phyloP scores from a whole-genome alignment of 805 yeast species.

The Candida railenensis region DNA sequence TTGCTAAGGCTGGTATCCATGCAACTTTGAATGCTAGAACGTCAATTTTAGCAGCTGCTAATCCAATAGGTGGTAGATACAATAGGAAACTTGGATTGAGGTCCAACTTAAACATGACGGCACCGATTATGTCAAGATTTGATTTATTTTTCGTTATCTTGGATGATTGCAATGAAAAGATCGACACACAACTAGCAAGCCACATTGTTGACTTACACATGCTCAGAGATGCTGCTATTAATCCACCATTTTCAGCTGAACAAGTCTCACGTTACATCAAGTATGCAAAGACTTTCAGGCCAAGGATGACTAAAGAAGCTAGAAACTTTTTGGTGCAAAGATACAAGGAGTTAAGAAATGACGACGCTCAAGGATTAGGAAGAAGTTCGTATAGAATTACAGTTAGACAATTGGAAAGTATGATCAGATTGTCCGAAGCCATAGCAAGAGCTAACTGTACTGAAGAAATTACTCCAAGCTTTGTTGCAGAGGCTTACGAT shows the following conservation, averaged over 20 bases:
- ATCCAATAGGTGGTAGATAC: slow-evolving; percentile 96
- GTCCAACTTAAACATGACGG: slow-evolving; percentile 90
- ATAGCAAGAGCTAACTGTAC: slow-evolving; percentile 97
- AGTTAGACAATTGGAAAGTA: slow-evolving; percentile 92
- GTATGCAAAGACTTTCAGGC: slow-evolving; percentile 91
- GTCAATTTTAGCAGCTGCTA: slow-evolving; percentile 97
- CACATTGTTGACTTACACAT: slow-evolving; percentile 93
- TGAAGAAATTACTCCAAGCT: slow-evolving; percentile 76
- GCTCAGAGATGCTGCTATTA: slow-evolving; percentile 84
- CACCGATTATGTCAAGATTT: slow-evolving; percentile 98
- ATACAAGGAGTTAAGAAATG: slow-evolving; percentile 82
- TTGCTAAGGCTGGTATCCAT: slow-evolving; percentile 98
- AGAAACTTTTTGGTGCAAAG: slow-evolving; percentile 71
- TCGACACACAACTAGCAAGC: slow-evolving; percentile 85
- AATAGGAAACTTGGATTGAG: slow-evolving; percentile 82
- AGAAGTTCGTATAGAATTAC: slow-evolving; percentile 90
- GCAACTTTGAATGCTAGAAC: slow-evolving; percentile 97
- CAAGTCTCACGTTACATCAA: slow-evolving; percentile 85
- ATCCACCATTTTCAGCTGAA: slow-evolving; percentile 86
- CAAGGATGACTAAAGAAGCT: slow-evolving; percentile 79
- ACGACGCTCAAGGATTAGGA: slow-evolving; percentile 87
- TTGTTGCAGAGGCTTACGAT: slow-evolving; percentile 92
- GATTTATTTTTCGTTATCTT: slow-evolving; percentile 91
- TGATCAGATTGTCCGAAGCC: slow-evolving; percentile 92
- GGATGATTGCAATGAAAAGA: slow-evolving; percentile 89